Conservation (phyloP, 1,284 basidiomycete species). For the Meripilus lineatus region DNA sequence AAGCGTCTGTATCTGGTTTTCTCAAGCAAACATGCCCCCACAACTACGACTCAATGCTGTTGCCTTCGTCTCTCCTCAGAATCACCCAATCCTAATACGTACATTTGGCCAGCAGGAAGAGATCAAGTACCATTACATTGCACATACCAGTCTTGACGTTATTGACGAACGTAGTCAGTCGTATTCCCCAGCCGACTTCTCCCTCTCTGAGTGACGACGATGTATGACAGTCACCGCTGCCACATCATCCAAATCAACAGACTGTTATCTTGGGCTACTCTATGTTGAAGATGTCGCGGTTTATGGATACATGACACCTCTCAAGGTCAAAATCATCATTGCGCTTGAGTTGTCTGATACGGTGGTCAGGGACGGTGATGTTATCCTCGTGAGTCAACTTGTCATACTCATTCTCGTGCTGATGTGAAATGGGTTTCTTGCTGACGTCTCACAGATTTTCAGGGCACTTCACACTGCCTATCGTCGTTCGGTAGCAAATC, state of each 20-base stretch:
- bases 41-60: slow-evolving; percentile 69
- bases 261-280: slow-evolving; percentile 74
- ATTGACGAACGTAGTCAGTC: slow-evolving; percentile 64
- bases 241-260: slow-evolving; percentile 50
- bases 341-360: slow-evolving; percentile 72
- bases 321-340: slow-evolving; percentile 76
- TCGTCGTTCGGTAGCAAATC: slow-evolving; percentile 71
- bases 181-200: not conserved
- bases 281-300: slow-evolving; percentile 82
- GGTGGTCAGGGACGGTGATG: slow-evolving; percentile 70
- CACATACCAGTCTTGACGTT: slow-evolving; percentile 76
- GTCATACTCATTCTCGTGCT: slow-evolving; percentile 3
- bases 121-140: slow-evolving; percentile 79
- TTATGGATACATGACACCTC: slow-evolving; percentile 78
- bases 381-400: slow-evolving; percentile 50
- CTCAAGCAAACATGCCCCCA: too few relatives aligned
- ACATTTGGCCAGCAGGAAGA: slow-evolving; percentile 63
- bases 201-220: not conserved
- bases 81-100: slow-evolving; percentile 73
- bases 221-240: slow-evolving; percentile 38
- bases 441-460: slow-evolving; percentile 59
- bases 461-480: slow-evolving; percentile 80
- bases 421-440: not conserved
- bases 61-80: slow-evolving; percentile 76
- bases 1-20: too few relatives aligned